These are phyloP conservation scores for Murraya paniculata DNA, from an alignment of 345 rosid genomes.

Conservation along the genomic window DNA sequence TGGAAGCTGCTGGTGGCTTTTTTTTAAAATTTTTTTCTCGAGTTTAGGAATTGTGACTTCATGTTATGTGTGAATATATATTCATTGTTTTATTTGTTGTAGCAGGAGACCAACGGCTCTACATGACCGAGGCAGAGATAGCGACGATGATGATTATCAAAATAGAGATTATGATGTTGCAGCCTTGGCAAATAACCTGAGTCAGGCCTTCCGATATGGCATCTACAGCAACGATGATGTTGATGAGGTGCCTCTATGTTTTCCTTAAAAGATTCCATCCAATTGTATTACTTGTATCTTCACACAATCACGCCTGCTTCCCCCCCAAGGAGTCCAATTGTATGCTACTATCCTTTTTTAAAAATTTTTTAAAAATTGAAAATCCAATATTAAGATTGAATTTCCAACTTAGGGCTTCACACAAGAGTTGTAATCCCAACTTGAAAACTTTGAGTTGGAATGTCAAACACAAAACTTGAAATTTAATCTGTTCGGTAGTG, in stretches of 20 bases:
- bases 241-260: slow-evolving; percentile 57
- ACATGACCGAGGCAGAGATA: slow-evolving; percentile 79
- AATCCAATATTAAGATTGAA: neutral
- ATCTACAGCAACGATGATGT: slow-evolving; percentile 73
- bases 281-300: too few relatives aligned
- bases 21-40: neutral
- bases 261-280: too few relatives aligned
- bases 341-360: neutral
- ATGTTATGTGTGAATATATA: neutral
- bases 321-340: neutral
- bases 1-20: neutral
- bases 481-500: neutral
- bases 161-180: slow-evolving; percentile 97
- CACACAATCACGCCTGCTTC: too few relatives aligned
- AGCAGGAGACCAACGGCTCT: slow-evolving; percentile 87
- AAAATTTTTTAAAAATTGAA: neutral
- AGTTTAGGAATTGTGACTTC: neutral
- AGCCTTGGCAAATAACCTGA: slow-evolving; percentile 84
- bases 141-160: slow-evolving; percentile 91
- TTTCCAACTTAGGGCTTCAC: neutral
- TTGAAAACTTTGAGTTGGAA: neutral
- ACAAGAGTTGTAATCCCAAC: neutral
- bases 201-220: slow-evolving; percentile 90
- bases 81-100: slow-evolving; percentile 20
- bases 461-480: neutral